Conservation (phyloP, 164 flowering plant species). For the Umbellularia californica region DNA sequence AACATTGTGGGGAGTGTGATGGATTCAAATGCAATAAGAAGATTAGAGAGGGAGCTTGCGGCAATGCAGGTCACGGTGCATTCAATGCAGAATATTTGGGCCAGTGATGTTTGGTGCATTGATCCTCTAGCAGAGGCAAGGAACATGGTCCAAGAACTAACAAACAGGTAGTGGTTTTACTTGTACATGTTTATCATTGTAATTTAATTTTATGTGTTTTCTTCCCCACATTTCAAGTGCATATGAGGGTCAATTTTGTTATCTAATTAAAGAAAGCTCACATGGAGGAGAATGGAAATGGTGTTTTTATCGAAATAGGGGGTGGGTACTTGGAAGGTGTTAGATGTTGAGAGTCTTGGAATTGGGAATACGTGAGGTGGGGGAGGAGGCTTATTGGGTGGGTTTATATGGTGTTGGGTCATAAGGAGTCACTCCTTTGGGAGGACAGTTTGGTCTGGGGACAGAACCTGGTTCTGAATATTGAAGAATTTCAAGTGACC, state of each 20-base stretch:
- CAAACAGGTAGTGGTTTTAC: constrained; percentile 1
- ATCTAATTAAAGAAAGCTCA: not conserved
- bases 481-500: too few species aligned
- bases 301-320: not conserved
- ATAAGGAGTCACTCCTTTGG: too few species aligned
- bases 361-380: too few species aligned
- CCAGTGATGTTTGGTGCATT: constrained; percentile 33
- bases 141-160: constrained; percentile 35
- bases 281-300: not conserved
- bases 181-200: not conserved
- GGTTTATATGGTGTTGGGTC: too few species aligned
- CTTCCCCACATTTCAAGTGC: not conserved
- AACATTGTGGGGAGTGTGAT: constrained; percentile 38
- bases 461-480: too few species aligned
- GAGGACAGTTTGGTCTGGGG: too few species aligned
- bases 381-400: too few species aligned
- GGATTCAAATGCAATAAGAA: constrained; percentile 36
- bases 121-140: constrained; percentile 51
- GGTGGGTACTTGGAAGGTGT: not conserved
- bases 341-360: too few species aligned
- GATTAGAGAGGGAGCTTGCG: constrained; percentile 26
- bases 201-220: not conserved
- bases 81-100: constrained; percentile 55
- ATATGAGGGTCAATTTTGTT: not conserved
- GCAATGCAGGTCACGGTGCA: constrained; percentile 29